Evolutionary conservation across 139 green algal genomes (phyloP).

Genomic region (Micractinium sp.): DNA sequence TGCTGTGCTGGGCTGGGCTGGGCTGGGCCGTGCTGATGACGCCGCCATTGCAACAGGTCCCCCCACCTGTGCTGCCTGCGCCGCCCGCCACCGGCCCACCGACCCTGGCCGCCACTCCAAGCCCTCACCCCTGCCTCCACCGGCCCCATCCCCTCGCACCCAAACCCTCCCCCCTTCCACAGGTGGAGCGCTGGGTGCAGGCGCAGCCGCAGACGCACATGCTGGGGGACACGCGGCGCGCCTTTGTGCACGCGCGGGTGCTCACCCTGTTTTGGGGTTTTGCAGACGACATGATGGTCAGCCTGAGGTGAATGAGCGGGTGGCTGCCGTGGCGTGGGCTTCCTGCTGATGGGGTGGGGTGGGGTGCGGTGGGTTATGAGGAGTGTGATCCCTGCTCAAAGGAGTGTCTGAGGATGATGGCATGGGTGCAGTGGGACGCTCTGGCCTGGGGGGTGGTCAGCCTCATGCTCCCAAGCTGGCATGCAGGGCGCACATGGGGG

Average conservation of each 20-base stretch:
- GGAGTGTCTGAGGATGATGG: no score
- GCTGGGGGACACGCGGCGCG: neutral
- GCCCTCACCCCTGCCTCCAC: neutral
- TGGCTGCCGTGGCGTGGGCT: neutral
- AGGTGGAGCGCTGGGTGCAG: neutral
- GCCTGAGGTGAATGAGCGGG: neutral
- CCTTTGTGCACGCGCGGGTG: conserved; percentile 39
- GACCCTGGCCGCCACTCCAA: neutral
- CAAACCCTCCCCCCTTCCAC: neutral
- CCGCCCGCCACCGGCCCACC: neutral
- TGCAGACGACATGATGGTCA: conserved; percentile 34
- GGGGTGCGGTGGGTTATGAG: neutral
- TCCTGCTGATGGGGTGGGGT: neutral
- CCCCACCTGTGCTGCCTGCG: neutral
- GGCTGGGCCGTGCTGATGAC: neutral
- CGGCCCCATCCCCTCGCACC: neutral
- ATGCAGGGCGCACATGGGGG: neutral
- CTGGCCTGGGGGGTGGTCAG: no score
- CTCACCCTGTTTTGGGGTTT: conserved; percentile 38
- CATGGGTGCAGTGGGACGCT: no score
- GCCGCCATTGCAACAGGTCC: neutral
- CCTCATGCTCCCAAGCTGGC: neutral
- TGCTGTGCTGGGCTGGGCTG: neutral
- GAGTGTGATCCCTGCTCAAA: neutral
- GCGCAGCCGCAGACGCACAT: conserved; percentile 21